Evolutionary conservation across 495 filamentous ascomycete species (phyloP), one percentile per base, ranked within the genome.

Genomic region (Trichoderma orchidacearum): DNA sequence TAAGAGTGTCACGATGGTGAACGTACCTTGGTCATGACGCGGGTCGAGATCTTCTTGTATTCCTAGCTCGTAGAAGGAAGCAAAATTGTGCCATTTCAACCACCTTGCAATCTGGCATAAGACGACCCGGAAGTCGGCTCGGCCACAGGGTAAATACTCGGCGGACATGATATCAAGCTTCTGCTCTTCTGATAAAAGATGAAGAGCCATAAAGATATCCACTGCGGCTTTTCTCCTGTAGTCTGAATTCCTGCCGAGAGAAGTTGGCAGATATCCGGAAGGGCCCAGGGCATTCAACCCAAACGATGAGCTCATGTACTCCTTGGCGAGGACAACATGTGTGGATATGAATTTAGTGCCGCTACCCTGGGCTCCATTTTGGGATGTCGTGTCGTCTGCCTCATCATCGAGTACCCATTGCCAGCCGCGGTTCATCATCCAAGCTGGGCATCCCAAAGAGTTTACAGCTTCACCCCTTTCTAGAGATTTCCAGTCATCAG

Each of bases 171-270:
- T 80, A 51, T 87, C 83, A 5, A 98, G 80, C 64, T 94, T 96
- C 59, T 86, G 80, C 62, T 98, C 93, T 65, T 98, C 92, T 2
- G 85, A 75, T 3, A 95, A 66, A 6, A 97, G 77, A 67, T 97
- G 94, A 23, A 98, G 76, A 13, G 81, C 83, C 52, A 93, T 73
- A 9, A 96, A 72, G 2, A 92, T 74, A 51, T 82, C 84, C 58
- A 80, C 80, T 35, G 89, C 73, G 30, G 80, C 77, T 53, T 73
- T 78, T 21, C 77, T 76, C 30, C 85, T 79, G 38, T 74, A 70
- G 28, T 77, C 75, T 34, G 74, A 71, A 52, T 74, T 74, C 56
- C 75, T 74, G 28, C 73, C 72, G 32, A 69, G 59, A 12, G 80
- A 79, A 8, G 84, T 86, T 34, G 85, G 85, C 48, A 88, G 70